Conservation (phyloP, 2,329 filamentous ascomycete species). For the Phyllosticta citribraziliensis region DNA sequence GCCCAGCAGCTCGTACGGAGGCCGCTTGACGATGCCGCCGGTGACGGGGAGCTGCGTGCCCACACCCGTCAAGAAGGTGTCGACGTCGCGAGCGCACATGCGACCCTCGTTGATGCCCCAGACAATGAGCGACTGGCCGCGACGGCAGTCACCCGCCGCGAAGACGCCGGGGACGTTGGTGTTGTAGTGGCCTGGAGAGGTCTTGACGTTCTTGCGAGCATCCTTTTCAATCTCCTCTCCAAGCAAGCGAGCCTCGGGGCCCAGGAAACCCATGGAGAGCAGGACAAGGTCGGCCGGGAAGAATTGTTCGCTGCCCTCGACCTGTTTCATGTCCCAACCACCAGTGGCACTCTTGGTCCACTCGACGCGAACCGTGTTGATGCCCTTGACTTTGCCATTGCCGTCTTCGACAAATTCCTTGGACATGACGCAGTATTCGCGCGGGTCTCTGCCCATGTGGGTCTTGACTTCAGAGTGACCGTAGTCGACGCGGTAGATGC, state of each 20-base stretch:
- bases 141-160: conserved; percentile 87
- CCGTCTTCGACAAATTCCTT: conserved; percentile 93
- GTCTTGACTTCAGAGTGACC: conserved; percentile 93
- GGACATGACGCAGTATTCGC: conserved; percentile 97
- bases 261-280: conserved; percentile 94
- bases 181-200: conserved; percentile 72
- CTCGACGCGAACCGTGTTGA: conserved; percentile 90
- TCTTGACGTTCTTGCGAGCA: conserved; percentile 92
- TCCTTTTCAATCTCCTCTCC: conserved; percentile 86
- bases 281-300: conserved; percentile 93
- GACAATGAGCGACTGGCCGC: conserved; percentile 91
- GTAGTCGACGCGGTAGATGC: conserved; percentile 97
- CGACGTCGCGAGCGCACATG: conserved; percentile 84
- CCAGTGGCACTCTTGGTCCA: conserved; percentile 86
- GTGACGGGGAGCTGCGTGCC: conserved; percentile 76
- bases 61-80: conserved; percentile 69
- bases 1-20: conserved; percentile 58
- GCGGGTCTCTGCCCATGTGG: conserved; percentile 90
- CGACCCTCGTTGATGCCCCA: conserved; percentile 98
- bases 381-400: conserved; percentile 79
- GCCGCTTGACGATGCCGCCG: conserved; percentile 82
- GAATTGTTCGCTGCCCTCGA: conserved; percentile 87
- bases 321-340: conserved; percentile 98
- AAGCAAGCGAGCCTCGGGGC: conserved; percentile 79
- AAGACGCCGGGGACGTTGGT: conserved; percentile 86